Conservation (phyloP, 805 yeast genomes). For the Zygosaccharomyces lentus region DNA sequence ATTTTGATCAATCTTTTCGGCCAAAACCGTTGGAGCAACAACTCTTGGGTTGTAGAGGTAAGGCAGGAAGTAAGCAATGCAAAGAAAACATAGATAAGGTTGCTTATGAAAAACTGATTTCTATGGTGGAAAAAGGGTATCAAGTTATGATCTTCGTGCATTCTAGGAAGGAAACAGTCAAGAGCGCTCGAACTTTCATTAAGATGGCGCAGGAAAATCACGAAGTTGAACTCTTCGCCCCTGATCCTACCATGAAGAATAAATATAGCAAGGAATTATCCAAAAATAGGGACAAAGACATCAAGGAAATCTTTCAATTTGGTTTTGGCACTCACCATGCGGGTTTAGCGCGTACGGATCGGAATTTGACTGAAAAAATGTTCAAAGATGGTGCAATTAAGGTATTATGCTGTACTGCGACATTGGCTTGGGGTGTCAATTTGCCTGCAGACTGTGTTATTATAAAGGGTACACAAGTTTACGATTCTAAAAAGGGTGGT, state of each 20-base stretch:
- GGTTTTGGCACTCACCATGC: conserved; percentile 98
- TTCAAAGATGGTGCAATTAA: conserved; percentile 80
- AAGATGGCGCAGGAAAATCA: conserved; percentile 59
- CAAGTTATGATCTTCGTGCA: conserved; percentile 98
- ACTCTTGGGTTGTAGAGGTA: conserved; percentile 80
- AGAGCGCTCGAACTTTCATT: conserved; percentile 70
- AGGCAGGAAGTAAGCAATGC: conserved; percentile 66
- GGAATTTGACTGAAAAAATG: conserved; percentile 85
- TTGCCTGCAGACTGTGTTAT: conserved; percentile 97
- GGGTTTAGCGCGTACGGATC: conserved; percentile 87
- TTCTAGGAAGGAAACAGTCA: conserved; percentile 87
- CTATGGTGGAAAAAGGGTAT: conserved; percentile 61
- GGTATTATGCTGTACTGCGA: conserved; percentile 92
- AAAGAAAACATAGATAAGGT: conserved; percentile 70
- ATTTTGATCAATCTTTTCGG: conserved; percentile 86
- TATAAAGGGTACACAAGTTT: conserved; percentile 93
- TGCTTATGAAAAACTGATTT: conserved; percentile 69
- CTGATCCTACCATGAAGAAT: conserved; percentile 28
- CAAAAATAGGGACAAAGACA: conserved; percentile 68
- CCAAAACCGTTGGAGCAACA: conserved; percentile 93
- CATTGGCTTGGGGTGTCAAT: conserved; percentile 99
- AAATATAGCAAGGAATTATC: conserved; percentile 60
- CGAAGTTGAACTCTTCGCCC: conserved; percentile 46
- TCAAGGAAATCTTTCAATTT: conserved; percentile 68
- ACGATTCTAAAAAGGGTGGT: conserved; percentile 93